Evolutionary conservation across 306 rosid genomes (phyloP).

Genomic region (Erythrophleum fordii): DNA sequence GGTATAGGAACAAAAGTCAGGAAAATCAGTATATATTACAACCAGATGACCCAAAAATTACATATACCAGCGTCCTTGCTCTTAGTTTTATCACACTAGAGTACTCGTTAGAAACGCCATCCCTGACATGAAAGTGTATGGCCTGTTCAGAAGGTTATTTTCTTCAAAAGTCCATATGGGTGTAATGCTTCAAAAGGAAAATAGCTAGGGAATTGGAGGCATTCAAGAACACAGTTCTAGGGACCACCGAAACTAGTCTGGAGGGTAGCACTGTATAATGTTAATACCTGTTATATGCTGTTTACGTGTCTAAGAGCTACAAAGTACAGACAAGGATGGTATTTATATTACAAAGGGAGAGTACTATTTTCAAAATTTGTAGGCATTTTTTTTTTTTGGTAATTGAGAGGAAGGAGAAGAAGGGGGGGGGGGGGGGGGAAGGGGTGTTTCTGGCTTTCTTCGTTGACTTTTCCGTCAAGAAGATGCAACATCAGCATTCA

Average conservation of each 20-base stretch:
- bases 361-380: conserved; percentile 12
- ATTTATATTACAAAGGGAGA: conserved; percentile 19
- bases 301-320: conserved; percentile 1
- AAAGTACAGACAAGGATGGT: conserved; percentile 7
- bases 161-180: background rate
- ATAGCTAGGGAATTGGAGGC: background rate
- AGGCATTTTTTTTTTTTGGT: conserved; percentile 4
- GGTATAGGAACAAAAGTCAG: background rate
- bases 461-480: background rate
- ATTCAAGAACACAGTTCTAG: background rate
- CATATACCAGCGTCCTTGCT: background rate
- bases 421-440: no score
- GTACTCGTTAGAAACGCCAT: background rate
- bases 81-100: background rate
- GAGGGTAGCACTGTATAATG: background rate
- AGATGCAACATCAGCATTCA: conserved; percentile 12
- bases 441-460: conserved; percentile 16
- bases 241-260: background rate
- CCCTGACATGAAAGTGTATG: background rate
- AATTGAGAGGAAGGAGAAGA: no score
- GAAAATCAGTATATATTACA: background rate
- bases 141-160: background rate
- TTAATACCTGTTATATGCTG: background rate
- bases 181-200: background rate
- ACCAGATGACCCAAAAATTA: background rate